A percentile compares a stretch with the other conserved stretches of the same genome.
These are phyloP conservation scores for Aureobasidium namibiae DNA, from an alignment of 2,329 filamentous ascomycete species.

Conservation along the genomic window DNA sequence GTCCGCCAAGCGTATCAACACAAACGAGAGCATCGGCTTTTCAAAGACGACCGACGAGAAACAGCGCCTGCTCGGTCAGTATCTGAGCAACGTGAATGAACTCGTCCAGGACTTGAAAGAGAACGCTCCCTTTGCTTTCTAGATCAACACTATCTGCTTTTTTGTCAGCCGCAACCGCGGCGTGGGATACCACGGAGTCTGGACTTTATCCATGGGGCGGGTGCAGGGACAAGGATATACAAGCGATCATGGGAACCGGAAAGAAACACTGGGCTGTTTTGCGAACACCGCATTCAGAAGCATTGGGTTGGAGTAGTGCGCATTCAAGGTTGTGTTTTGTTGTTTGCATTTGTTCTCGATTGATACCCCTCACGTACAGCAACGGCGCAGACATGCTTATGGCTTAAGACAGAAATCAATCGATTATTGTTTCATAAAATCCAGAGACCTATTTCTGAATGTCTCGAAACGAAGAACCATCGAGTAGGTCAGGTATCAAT, in stretches of 20 bases:
- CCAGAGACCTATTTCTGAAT: neutral
- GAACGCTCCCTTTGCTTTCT: conserved; percentile 58
- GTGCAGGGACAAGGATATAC: neutral
- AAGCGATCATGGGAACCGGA: neutral
- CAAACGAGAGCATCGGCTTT: neutral
- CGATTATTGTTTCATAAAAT: neutral
- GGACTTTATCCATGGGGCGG: neutral
- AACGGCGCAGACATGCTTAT: neutral
- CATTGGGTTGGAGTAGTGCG: conserved; percentile 9
- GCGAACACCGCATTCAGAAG: neutral
- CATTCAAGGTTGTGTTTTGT: conserved; percentile 1
- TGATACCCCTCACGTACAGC: conserved; percentile 6
- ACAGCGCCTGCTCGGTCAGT: conserved; percentile 65
- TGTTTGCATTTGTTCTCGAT: neutral
- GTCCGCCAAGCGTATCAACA: conserved; percentile 18
- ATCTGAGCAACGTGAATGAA: conserved; percentile 75
- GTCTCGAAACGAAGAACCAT: neutral
- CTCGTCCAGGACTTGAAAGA: conserved; percentile 72
- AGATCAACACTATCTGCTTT: neutral
- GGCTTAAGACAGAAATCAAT: neutral
- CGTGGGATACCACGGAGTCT: conserved; percentile 2
- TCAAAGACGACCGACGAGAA: conserved; percentile 73
- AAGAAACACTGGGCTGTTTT: neutral
- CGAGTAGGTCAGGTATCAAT: neutral
- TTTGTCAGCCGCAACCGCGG: neutral